A percentile compares a stretch with the other conserved stretches of the same genome.
These are phyloP conservation scores for Tricholoma bakamatsutake DNA, from an alignment of 768 basidiomycete genomes.

Conservation along the genomic window DNA sequence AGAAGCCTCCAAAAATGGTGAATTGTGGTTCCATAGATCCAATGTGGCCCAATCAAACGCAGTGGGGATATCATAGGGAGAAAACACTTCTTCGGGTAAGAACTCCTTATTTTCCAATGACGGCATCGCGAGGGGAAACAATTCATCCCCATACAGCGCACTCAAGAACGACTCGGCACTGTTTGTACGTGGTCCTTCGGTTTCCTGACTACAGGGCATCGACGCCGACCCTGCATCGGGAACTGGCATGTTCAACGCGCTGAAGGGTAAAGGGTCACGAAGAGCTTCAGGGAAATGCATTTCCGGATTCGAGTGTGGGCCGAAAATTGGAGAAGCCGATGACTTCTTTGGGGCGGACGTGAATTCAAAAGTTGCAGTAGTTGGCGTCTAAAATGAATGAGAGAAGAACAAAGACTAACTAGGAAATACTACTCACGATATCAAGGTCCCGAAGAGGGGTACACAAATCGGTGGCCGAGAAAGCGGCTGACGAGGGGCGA, in stretches of 20 bases:
- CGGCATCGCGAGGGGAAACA: background rate
- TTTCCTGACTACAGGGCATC: background rate
- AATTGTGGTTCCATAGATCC: background rate
- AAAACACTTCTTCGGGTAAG: background rate
- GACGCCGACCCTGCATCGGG: background rate
- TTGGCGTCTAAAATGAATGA: slow-evolving; percentile 19
- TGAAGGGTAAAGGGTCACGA: slow-evolving; percentile 8
- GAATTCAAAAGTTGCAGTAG: slow-evolving; percentile 14
- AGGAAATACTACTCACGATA: slow-evolving; percentile 20
- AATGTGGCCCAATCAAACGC: background rate
- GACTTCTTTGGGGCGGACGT: slow-evolving; percentile 3
- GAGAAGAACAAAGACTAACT: background rate
- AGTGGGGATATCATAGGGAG: background rate
- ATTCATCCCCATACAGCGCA: slow-evolving; percentile 9
- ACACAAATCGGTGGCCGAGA: slow-evolving; percentile 16
- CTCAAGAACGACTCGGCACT: slow-evolving; percentile 5
- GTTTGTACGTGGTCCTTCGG: background rate
- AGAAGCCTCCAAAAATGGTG: background rate
- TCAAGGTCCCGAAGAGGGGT: slow-evolving; percentile 19
- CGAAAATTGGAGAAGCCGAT: background rate
- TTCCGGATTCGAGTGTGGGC: background rate
- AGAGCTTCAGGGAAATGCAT: slow-evolving; percentile 1
- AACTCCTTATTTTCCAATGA: background rate
- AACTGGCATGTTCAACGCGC: slow-evolving; percentile 2
- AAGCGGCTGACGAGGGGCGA: slow-evolving; percentile 18